Conservation (phyloP, 371 early-diverging fungal species). For the Actinomucor elegans region DNA sequence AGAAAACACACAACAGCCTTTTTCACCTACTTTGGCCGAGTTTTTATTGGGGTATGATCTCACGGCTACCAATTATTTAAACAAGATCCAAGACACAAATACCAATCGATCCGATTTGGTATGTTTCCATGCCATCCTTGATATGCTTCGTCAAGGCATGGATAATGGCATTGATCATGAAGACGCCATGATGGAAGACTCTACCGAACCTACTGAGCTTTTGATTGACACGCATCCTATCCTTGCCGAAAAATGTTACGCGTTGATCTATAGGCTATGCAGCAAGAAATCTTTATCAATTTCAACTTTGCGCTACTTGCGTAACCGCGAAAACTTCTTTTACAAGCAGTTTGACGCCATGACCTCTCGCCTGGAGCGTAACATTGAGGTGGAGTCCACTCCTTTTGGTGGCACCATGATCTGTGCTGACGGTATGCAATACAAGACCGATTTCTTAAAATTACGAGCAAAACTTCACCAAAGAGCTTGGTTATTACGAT, state of each 20-base stretch:
- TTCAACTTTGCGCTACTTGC: slow-evolving; percentile 78
- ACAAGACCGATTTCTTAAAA: slow-evolving; percentile 48
- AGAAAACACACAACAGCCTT: slow-evolving; percentile 51
- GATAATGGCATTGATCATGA: slow-evolving; percentile 8
- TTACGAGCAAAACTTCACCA: slow-evolving; percentile 76
- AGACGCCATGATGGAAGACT: slow-evolving; percentile 19
- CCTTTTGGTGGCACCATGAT: slow-evolving; percentile 22
- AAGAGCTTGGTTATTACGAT: slow-evolving; percentile 86
- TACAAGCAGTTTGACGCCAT: slow-evolving; percentile 58
- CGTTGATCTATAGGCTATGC: slow-evolving; percentile 81
- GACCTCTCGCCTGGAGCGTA: slow-evolving; percentile 44
- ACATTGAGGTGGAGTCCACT: slow-evolving; percentile 19
- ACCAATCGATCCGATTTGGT: slow-evolving; percentile 35
- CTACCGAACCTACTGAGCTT: slow-evolving; percentile 24
- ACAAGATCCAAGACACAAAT: slow-evolving; percentile 45
- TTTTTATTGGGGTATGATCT: slow-evolving; percentile 82
- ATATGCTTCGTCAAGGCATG: slow-evolving; percentile 60
- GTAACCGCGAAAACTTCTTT: slow-evolving; percentile 78
- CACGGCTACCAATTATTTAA: slow-evolving; percentile 19
- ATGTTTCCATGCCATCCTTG: slow-evolving; percentile 72
- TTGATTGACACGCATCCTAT: slow-evolving; percentile 73
- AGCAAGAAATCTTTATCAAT: slow-evolving; percentile 65
- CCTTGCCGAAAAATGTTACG: slow-evolving; percentile 84
- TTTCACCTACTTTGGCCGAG: slow-evolving; percentile 78
- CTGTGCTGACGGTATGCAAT: slow-evolving; percentile 22